phyloP scores from a whole-genome alignment of 139 green algal species.

The Chlorella sp. region DNA sequence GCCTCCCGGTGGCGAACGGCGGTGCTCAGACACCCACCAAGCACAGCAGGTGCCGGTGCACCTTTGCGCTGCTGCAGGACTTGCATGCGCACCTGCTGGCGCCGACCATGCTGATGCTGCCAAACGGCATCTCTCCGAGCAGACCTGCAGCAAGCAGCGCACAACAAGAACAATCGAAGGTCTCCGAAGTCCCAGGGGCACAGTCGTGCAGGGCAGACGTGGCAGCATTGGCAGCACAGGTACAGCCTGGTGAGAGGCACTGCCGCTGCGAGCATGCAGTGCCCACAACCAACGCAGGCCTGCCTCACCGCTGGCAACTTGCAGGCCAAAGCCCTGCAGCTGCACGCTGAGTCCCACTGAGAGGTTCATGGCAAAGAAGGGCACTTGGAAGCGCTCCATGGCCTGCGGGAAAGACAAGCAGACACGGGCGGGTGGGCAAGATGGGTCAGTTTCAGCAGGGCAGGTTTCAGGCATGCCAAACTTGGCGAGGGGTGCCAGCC shows the following conservation, averaged over 20 bases:
- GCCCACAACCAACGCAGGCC: not conserved
- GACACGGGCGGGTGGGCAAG: no score
- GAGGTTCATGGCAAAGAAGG: slow-evolving; percentile 66
- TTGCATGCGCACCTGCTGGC: slow-evolving; percentile 2
- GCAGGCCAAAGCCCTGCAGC: slow-evolving; percentile 63
- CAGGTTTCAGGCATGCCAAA: no score
- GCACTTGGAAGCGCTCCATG: slow-evolving; percentile 9
- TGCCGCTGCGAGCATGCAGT: not conserved
- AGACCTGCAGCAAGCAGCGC: slow-evolving; percentile 47
- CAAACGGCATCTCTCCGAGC: slow-evolving; percentile 71
- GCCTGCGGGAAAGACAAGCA: not conserved
- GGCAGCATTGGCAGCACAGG: not conserved
- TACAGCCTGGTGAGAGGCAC: not conserved
- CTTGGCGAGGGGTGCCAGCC: no score
- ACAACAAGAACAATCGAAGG: not conserved
- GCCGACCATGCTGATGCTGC: slow-evolving; percentile 63
- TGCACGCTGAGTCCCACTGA: slow-evolving; percentile 42
- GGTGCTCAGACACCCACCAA: no score
- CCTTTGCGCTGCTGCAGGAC: not conserved
- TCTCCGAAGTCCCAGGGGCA: not conserved
- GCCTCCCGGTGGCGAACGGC: no score
- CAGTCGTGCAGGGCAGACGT: not conserved
- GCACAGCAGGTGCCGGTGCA: not conserved
- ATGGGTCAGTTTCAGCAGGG: not conserved
- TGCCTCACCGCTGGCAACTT: slow-evolving; percentile 59